Evolutionary conservation across 495 filamentous ascomycete species (phyloP).

Genomic region (Aspergillus nidulans): DNA sequence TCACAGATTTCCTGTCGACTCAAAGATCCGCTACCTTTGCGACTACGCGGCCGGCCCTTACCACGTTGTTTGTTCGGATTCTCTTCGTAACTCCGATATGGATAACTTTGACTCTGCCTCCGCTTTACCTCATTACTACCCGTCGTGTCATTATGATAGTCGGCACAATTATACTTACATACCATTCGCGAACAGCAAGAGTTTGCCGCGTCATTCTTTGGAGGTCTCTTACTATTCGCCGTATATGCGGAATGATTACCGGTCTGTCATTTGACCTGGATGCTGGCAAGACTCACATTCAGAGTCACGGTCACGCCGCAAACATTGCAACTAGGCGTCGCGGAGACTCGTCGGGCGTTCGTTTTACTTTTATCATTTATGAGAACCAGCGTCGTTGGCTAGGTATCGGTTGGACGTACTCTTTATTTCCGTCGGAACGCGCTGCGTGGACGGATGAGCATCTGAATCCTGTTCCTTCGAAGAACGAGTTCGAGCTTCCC

Average conservation of each 20-base stretch:
- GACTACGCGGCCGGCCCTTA: constrained; percentile 88
- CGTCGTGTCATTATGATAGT: constrained; percentile 72
- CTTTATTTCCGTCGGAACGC: constrained; percentile 82
- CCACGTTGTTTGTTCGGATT: constrained; percentile 82
- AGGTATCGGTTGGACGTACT: constrained; percentile 91
- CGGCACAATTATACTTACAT: constrained; percentile 80
- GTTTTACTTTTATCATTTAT: constrained; percentile 92
- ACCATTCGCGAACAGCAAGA: constrained; percentile 83
- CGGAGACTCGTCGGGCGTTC: constrained; percentile 65
- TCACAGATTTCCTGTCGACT: constrained; percentile 92
- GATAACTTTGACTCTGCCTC: constrained; percentile 76
- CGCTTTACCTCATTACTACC: constrained; percentile 79
- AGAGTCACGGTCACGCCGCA: constrained; percentile 38
- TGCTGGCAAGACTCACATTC: constrained; percentile 28
- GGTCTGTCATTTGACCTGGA: constrained; percentile 64
- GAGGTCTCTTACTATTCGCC: constrained; percentile 73
- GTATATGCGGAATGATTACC: constrained; percentile 62
- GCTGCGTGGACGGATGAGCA: constrained; percentile 95
- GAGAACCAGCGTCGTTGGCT: constrained; percentile 97
- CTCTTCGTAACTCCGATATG: constrained; percentile 82
- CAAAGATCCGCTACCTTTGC: constrained; percentile 87
- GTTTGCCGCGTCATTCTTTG: constrained; percentile 86
- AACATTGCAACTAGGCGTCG: constrained; percentile 49
- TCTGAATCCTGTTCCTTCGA: constrained; percentile 70
- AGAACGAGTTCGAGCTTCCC: constrained; percentile 80